Conservation (phyloP, 2,329 filamentous ascomycete species). For the Torrubiella hemipterigena region DNA sequence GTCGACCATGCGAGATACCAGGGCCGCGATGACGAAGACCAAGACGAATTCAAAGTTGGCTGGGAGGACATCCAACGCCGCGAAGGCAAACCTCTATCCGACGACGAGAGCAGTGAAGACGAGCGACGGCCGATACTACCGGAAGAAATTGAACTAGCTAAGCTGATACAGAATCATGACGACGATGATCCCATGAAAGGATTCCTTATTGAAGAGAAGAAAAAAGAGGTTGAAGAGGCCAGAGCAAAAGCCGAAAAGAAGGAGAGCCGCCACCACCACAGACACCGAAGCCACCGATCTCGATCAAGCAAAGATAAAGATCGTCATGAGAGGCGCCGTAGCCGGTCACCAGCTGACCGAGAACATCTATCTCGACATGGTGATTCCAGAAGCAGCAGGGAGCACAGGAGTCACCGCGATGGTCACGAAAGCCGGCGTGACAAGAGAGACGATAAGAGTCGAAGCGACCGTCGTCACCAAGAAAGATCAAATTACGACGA, state of each 20-base stretch:
- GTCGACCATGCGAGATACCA: conserved; percentile 95
- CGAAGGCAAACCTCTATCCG: conserved; percentile 31
- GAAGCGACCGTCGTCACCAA: conserved; percentile 9
- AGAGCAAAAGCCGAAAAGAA: conserved; percentile 37
- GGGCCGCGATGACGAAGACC: conserved; percentile 64
- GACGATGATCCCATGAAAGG: conserved; percentile 97
- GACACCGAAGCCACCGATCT: conserved; percentile 31
- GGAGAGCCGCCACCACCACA: conserved; percentile 34
- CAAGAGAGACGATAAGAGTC: conserved; percentile 12
- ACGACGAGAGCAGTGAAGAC: conserved; percentile 34
- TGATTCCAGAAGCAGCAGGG: no score
- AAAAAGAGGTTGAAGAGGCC: conserved; percentile 70
- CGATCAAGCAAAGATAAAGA: conserved; percentile 16
- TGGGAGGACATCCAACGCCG: conserved; percentile 47
- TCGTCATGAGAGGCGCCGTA: conserved; percentile 13
- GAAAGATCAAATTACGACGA: conserved; percentile 14
- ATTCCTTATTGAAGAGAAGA: conserved; percentile 82
- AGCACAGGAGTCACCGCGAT: conserved; percentile 11
- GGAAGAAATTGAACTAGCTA: conserved; percentile 70
- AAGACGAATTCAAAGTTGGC: conserved; percentile 44
- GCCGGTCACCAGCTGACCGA: conserved; percentile 9
- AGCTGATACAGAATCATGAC: conserved; percentile 68
- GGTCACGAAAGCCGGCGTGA: no score
- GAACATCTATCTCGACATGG: no score
- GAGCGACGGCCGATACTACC: conserved; percentile 53